Evolutionary conservation across 1,284 basidiomycete species (phyloP).

Genomic region (Leccinum variabile): DNA sequence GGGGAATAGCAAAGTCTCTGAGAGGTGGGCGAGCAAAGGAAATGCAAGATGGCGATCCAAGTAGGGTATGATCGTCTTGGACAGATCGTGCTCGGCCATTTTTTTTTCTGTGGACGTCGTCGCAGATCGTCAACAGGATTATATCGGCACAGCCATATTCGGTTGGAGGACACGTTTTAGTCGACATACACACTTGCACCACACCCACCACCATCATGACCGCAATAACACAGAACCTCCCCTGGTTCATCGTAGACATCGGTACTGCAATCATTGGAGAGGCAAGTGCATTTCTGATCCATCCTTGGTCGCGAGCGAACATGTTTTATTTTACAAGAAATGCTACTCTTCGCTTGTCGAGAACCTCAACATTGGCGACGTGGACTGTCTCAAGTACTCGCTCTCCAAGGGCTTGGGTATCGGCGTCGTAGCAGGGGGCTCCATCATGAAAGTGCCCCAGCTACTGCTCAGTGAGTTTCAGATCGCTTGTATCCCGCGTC

Average conservation of each 20-base stretch:
- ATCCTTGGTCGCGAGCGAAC: background rate
- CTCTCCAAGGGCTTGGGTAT: slow-evolving; percentile 92
- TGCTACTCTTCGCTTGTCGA: slow-evolving; percentile 92
- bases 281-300: slow-evolving; percentile 42
- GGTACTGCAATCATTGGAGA: slow-evolving; percentile 82
- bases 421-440: slow-evolving; percentile 90
- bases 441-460: slow-evolving; percentile 96
- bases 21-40: slow-evolving; percentile 87
- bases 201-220: slow-evolving; percentile 55
- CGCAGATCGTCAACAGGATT: slow-evolving; percentile 7
- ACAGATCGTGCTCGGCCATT: slow-evolving; percentile 88
- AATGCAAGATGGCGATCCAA: slow-evolving; percentile 94
- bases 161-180: slow-evolving; percentile 5
- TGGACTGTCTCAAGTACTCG: slow-evolving; percentile 86
- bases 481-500: background rate
- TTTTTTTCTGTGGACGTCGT: slow-evolving; percentile 12
- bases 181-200: slow-evolving; percentile 2
- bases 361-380: slow-evolving; percentile 82
- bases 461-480: slow-evolving; percentile 63
- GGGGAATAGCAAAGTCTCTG: slow-evolving; percentile 71
- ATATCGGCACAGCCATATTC: slow-evolving; percentile 28
- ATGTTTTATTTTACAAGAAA: slow-evolving; percentile 48
- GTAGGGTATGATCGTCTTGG: slow-evolving; percentile 90
- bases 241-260: slow-evolving; percentile 79
- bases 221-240: slow-evolving; percentile 70